A percentile compares a stretch with the other conserved stretches of the same genome.
These are phyloP conservation scores for Ramaria sp. DNA, from an alignment of 768 basidiomycete species.

Conservation along the genomic window DNA sequence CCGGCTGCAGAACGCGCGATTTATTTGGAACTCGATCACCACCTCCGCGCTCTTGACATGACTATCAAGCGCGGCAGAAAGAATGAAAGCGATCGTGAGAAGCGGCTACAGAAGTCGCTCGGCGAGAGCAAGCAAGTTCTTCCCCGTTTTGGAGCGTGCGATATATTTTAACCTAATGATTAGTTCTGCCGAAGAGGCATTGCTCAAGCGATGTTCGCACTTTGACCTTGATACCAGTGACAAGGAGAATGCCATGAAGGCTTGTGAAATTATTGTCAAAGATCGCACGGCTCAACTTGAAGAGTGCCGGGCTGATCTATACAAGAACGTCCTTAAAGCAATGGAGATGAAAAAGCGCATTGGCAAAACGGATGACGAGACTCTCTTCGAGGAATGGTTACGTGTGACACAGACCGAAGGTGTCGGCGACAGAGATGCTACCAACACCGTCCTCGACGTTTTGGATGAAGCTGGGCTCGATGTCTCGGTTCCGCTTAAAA, in stretches of 20 bases:
- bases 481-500: conserved; percentile 26
- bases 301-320: conserved; percentile 66
- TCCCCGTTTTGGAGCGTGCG: background rate
- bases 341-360: conserved; percentile 60
- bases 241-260: conserved; percentile 71
- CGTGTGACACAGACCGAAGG: conserved; percentile 58
- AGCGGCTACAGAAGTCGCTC: conserved; percentile 74
- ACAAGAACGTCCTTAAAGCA: conserved; percentile 51
- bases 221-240: conserved; percentile 66
- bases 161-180: conserved; percentile 3
- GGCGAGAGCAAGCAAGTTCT: conserved; percentile 74
- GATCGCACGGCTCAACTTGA: conserved; percentile 73
- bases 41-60: conserved; percentile 86
- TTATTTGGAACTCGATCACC: conserved; percentile 90
- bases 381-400: conserved; percentile 63
- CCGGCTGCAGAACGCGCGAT: conserved; percentile 93
- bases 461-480: conserved; percentile 48
- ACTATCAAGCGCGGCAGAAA: conserved; percentile 53
- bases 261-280: conserved; percentile 83
- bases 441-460: conserved; percentile 44
- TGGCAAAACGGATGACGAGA: conserved; percentile 47
- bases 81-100: conserved; percentile 74
- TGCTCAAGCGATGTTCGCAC: conserved; percentile 91
- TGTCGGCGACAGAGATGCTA: conserved; percentile 72
- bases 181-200: conserved; percentile 83